phyloP scores from a whole-genome alignment of 352 stramenopile genomes.

The Hyaloperonospora arabidopsidis region DNA sequence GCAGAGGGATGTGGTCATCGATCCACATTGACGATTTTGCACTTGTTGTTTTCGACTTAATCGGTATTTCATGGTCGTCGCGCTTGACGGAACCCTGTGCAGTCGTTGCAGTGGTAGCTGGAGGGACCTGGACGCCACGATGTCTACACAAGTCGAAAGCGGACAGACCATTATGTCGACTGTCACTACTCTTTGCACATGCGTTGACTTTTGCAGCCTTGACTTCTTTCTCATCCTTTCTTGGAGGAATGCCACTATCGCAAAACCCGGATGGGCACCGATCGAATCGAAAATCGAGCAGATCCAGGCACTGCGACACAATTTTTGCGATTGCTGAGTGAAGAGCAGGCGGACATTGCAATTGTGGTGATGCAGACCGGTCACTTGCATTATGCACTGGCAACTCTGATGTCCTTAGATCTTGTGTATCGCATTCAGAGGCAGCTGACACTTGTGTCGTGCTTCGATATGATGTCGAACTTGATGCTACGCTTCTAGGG shows the following conservation, averaged over 20 bases:
- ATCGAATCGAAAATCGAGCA: constrained; percentile 5
- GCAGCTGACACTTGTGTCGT: no score
- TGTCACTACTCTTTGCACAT: neutral
- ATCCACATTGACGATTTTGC: no score
- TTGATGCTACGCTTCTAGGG: no score
- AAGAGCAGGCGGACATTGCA: constrained; percentile 5
- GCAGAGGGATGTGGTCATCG: no score
- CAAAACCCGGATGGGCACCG: neutral
- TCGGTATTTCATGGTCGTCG: no score
- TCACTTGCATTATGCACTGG: neutral
- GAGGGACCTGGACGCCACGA: neutral
- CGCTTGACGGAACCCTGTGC: no score
- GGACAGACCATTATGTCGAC: neutral
- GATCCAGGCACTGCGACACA: constrained; percentile 19
- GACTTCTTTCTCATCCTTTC: constrained; percentile 1
- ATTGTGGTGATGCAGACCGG: neutral
- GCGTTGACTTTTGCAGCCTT: neutral
- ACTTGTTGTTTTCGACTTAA: neutral
- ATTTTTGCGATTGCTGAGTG: constrained; percentile 21
- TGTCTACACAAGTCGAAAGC: neutral
- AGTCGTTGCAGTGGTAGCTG: no score
- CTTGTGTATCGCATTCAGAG: no score
- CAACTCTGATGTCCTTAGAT: no score
- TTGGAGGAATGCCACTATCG: constrained; percentile 1
- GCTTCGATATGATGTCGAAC: no score